Conservation (phyloP, 2,329 filamentous ascomycete species). For the Epichloe scottii region DNA sequence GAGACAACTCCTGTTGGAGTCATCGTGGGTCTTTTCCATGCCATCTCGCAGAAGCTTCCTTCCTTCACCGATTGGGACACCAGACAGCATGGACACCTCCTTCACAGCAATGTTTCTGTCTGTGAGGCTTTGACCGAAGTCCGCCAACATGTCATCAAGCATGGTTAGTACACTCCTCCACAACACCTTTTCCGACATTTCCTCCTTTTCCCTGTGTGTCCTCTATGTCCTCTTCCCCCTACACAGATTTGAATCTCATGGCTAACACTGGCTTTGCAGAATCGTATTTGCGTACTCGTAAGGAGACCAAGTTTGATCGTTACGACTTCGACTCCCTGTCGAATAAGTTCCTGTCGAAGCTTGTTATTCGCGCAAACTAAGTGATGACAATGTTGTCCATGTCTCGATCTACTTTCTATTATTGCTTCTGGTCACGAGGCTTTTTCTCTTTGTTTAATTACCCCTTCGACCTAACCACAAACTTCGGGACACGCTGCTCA, state of each 20-base stretch:
- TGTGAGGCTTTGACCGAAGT: slow-evolving; percentile 97
- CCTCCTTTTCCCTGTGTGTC: not conserved
- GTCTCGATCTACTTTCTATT: not conserved
- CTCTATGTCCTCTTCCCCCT: no score
- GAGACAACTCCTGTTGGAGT: slow-evolving; percentile 91
- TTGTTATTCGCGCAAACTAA: slow-evolving; percentile 87
- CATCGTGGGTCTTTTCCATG: slow-evolving; percentile 92
- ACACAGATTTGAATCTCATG: no score
- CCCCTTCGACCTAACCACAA: slow-evolving; percentile 18
- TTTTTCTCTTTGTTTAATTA: slow-evolving; percentile 14
- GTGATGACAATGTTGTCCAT: not conserved
- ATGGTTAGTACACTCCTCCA: slow-evolving; percentile 53
- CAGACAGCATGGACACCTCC: slow-evolving; percentile 74
- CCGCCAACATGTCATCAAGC: slow-evolving; percentile 79
- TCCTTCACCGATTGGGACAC: slow-evolving; percentile 92
- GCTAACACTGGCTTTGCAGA: slow-evolving; percentile 41
- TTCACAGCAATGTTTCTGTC: slow-evolving; percentile 83
- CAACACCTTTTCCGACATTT: not conserved
- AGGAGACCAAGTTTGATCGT: slow-evolving; percentile 73
- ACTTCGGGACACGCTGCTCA: slow-evolving; percentile 18
- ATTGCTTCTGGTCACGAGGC: not conserved
- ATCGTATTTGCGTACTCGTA: slow-evolving; percentile 69
- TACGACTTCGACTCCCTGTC: slow-evolving; percentile 90
- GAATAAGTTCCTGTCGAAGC: slow-evolving; percentile 93
- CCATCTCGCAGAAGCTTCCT: slow-evolving; percentile 93